phyloP scores from a whole-genome alignment of 1,284 basidiomycete genomes.

The Austropuccinia psidii region DNA sequence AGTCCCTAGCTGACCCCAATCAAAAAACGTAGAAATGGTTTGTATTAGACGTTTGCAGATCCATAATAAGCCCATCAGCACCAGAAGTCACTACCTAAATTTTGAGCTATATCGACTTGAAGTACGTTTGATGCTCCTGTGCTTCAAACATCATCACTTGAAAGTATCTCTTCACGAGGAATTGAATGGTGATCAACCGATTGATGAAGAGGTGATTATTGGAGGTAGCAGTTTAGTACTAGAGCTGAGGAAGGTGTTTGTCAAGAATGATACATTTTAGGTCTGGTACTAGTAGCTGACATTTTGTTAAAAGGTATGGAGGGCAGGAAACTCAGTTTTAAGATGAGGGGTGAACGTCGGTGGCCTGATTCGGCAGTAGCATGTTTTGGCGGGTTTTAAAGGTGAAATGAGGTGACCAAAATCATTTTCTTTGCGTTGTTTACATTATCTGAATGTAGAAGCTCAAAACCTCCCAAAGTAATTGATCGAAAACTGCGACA shows the following conservation, averaged over 20 bases:
- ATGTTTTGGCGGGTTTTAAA: no score
- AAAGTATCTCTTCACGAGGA: constrained; percentile 55
- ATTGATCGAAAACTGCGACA: no score
- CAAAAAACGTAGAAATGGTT: constrained; percentile 82
- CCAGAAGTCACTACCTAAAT: constrained; percentile 68
- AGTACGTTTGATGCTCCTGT: constrained; percentile 25
- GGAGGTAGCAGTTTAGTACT: constrained; percentile 18
- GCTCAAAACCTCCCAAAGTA: no score
- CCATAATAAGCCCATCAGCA: constrained; percentile 76
- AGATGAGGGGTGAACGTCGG: neutral
- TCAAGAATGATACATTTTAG: neutral
- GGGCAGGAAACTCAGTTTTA: constrained; percentile 7
- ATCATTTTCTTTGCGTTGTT: no score
- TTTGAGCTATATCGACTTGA: constrained; percentile 23
- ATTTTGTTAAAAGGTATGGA: constrained; percentile 56
- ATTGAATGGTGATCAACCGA: constrained; percentile 43
- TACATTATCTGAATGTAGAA: no score
- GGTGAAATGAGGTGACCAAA: no score
- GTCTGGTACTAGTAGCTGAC: constrained; percentile 51
- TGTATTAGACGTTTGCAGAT: constrained; percentile 93
- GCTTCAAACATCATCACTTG: constrained; percentile 47
- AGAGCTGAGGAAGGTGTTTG: constrained; percentile 37
- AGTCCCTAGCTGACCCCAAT: constrained; percentile 69
- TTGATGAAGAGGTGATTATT: constrained; percentile 37
- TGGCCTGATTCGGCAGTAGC: neutral